Conservation (phyloP, 169 alveolate species). For the Amoebophrya sp. region DNA sequence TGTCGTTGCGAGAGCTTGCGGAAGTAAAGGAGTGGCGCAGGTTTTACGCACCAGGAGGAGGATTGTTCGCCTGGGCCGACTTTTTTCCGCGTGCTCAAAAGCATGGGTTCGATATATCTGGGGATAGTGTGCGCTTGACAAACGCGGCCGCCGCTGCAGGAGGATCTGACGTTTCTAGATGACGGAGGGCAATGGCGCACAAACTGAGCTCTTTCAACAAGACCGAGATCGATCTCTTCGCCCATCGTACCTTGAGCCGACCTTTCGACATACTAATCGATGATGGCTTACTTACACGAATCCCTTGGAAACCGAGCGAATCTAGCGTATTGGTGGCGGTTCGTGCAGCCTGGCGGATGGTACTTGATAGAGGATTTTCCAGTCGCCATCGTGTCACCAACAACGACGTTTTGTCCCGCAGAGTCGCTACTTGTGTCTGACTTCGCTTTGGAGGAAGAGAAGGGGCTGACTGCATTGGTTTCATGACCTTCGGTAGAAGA, state of each 20-base stretch:
- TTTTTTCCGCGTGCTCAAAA: background rate
- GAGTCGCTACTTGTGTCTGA: background rate
- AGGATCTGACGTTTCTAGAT: too few species aligned
- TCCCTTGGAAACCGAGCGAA: background rate
- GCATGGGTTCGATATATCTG: background rate
- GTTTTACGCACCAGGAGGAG: background rate
- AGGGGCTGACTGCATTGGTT: background rate
- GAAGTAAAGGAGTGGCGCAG: too few species aligned
- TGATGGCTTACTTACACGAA: background rate
- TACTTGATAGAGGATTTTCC: background rate
- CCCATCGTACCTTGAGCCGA: background rate
- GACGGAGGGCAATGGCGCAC: too few species aligned
- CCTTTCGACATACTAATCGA: background rate
- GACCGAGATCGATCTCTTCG: background rate
- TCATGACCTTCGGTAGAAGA: background rate
- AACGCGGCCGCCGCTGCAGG: too few species aligned
- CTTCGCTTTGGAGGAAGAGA: background rate
- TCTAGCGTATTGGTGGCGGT: background rate
- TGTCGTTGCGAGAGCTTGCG: too few species aligned
- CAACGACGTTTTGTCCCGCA: background rate
- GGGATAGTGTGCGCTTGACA: too few species aligned
- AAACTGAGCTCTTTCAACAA: background rate
- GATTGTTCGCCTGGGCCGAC: background rate
- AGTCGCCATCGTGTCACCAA: background rate
- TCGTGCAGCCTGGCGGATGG: background rate